Evolutionary conservation across 1,139 yeast species (phyloP).

Genomic region (Zygoascus hellenicus): DNA sequence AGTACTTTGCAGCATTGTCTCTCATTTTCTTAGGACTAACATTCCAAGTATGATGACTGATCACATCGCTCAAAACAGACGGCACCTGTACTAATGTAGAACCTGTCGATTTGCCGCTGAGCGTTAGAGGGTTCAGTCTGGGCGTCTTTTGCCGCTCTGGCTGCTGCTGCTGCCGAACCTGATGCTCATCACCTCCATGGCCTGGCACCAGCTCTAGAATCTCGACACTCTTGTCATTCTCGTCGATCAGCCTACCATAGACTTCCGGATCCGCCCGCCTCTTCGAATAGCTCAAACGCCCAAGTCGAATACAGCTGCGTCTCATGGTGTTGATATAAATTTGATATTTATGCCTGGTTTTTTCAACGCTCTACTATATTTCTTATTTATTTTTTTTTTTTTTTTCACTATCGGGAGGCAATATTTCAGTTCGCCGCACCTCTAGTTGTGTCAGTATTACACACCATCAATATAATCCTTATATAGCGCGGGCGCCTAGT

Average conservation of each 20-base stretch:
- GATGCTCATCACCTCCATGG: background rate
- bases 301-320: too few species aligned
- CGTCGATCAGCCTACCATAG: slow-evolving; percentile 15
- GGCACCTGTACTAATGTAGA: slow-evolving; percentile 24
- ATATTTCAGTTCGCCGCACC: too few species aligned
- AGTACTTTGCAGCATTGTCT: slow-evolving; percentile 25
- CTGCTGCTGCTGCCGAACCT: slow-evolving; percentile 2
- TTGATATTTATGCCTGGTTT: too few species aligned
- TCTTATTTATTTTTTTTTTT: too few species aligned
- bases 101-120: slow-evolving; percentile 17
- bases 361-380: too few species aligned
- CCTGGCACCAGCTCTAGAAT: slow-evolving; percentile 3
- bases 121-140: too few species aligned
- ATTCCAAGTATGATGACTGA: slow-evolving; percentile 19
- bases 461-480: background rate
- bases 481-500: background rate
- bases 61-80: slow-evolving; percentile 16
- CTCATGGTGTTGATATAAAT: too few species aligned
- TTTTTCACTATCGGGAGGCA: too few species aligned
- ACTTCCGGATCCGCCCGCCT: slow-evolving; percentile 1
- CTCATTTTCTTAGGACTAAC: slow-evolving; percentile 26
- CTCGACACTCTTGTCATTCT: slow-evolving; percentile 9
- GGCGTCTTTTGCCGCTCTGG: background rate
- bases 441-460: too few species aligned
- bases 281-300: slow-evolving; percentile 1